These are phyloP conservation scores for Aureobasidium sp. DNA, from an alignment of 2,329 filamentous ascomycete genomes.

Conservation along the genomic window DNA sequence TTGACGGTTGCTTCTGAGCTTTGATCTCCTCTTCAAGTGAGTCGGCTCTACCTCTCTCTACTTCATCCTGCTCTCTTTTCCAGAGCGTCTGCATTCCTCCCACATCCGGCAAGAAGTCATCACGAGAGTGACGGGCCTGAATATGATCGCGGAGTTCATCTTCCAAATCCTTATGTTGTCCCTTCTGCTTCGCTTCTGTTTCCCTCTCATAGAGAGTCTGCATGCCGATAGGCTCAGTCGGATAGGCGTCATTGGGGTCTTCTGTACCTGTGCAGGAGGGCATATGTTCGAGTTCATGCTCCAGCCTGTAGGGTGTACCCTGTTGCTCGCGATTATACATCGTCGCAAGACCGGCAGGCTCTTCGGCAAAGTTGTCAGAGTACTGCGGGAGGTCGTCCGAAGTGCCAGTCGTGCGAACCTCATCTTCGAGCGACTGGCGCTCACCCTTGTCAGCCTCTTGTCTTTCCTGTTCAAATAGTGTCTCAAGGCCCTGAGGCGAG, in stretches of 20 bases:
- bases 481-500: constrained; percentile 15
- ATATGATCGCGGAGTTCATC: constrained; percentile 9
- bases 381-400: neutral
- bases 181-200: neutral
- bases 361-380: constrained; percentile 1
- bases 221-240: constrained; percentile 16
- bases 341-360: constrained; percentile 43
- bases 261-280: neutral
- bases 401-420: neutral
- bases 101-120: constrained; percentile 3
- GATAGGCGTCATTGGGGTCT: constrained; percentile 8
- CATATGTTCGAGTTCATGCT: constrained; percentile 15
- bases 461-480: constrained; percentile 14
- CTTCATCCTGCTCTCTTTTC: constrained; percentile 1
- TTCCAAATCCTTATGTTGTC: constrained; percentile 1
- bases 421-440: constrained; percentile 9
- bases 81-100: constrained; percentile 14
- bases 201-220: constrained; percentile 16
- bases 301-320: constrained; percentile 12
- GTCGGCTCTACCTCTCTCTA: neutral
- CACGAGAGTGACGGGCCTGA: neutral
- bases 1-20: neutral
- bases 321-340: constrained; percentile 39
- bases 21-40: constrained; percentile 13
- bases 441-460: neutral